Base-by-base conservation (phyloP, 2,329 filamentous ascomycete species). In the Zopfia rhizophila region DNA sequence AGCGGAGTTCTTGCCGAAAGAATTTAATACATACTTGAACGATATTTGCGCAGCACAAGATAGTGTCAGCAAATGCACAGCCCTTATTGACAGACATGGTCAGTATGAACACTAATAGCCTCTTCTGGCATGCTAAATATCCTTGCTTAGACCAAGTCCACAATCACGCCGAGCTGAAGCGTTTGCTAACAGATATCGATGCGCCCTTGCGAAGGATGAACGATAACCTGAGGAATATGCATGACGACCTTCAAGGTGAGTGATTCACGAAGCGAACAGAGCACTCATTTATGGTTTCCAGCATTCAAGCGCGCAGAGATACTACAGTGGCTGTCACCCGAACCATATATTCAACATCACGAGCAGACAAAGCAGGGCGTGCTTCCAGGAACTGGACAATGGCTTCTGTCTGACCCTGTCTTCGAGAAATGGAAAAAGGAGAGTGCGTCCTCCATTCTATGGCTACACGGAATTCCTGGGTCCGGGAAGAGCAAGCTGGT, bases 361-460 rank as follows among this genome's bases (percentile, higher is more conserved):
- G 16, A 4, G 22, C 18, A 24, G 17, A 25, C 23, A 32, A 40
- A 39, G 13, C 47, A 45, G 22, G 32, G 33, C 6, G 24, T 55
- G 10, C 45, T 65, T 7, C 6, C 35, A 17, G 50, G 48, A 23
- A 56, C 58, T 27, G 40, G 40, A n/a, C n/a, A n/a, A n/a, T n/a
- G n/a, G n/a, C n/a, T n/a, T n/a, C n/a, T n/a, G n/a, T n/a, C n/a
- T n/a, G 48, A 62, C 31, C 42, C 33, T n/a, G 41, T 44, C n/a
- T 65, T 61, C 28, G 13, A 22, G 6, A 24, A 53, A 30, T 66
- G 57, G 61, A 45, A 51, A 16, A 42, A 56, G 16, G 37, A 48
- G 22, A 60, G 54, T n/a, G n/a, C n/a, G n/a, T n/a, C n/a, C n/a
- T n/a, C n/a, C n/a, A n/a, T n/a, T n/a, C n/a, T n/a, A n/a, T n/a